Evolutionary conservation across 176 grass and related monocot genomes (phyloP).

Genomic region (Themeda triandra): DNA sequence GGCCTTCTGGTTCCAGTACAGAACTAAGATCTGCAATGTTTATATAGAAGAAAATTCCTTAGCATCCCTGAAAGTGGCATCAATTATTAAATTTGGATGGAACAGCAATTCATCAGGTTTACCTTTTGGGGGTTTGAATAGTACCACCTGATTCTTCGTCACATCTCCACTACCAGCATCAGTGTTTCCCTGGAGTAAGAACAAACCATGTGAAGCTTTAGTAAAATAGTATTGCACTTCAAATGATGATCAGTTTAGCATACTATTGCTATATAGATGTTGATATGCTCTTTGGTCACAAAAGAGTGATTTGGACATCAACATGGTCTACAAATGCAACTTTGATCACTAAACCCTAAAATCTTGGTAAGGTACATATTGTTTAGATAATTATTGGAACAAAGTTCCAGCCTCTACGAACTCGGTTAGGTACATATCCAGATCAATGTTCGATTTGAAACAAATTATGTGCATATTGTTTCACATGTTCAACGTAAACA

Average conservation of each 20-base stretch:
- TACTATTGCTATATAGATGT: neutral
- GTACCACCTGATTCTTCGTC: conserved; percentile 32
- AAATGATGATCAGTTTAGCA: neutral
- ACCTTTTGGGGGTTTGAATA: conserved; percentile 48
- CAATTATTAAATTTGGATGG: neutral
- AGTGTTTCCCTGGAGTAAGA: conserved; percentile 38
- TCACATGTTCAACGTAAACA: neutral
- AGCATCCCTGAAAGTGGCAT: neutral
- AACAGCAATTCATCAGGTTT: conserved; percentile 2
- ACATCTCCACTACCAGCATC: conserved; percentile 31
- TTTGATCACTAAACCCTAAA: neutral
- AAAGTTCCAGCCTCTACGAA: too few relatives aligned
- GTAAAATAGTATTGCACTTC: neutral
- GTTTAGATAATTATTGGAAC: too few relatives aligned
- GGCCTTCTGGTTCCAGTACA: conserved; percentile 30
- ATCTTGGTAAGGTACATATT: neutral
- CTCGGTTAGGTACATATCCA: neutral
- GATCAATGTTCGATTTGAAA: neutral
- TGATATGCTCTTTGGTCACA: neutral
- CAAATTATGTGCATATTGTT: neutral
- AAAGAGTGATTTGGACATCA: neutral
- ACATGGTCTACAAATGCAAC: neutral
- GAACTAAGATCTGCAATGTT: conserved; percentile 48
- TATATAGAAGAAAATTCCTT: conserved; percentile 15
- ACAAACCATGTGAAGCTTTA: conserved; percentile 29